Conservation (phyloP, 2,329 filamentous ascomycete genomes). For the Sclerotinia subarctica region DNA sequence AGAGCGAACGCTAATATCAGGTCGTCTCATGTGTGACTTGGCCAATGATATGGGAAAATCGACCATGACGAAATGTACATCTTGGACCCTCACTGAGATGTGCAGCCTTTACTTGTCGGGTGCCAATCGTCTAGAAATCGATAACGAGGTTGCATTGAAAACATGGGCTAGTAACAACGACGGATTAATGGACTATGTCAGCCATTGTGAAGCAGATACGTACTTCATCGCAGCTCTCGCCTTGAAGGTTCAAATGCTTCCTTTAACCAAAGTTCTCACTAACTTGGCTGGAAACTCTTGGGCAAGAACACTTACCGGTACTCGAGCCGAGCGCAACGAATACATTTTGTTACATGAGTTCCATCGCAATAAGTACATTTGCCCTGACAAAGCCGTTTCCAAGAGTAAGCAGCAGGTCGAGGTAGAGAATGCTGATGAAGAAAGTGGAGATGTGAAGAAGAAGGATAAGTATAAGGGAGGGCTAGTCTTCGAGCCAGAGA, state of each 20-base stretch:
- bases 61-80: conserved; percentile 94
- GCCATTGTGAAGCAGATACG: conserved; percentile 91
- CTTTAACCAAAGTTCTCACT: conserved; percentile 90
- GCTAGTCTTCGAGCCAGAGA: conserved; percentile 96
- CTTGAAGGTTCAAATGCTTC: conserved; percentile 84
- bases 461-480: conserved; percentile 99
- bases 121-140: conserved; percentile 68
- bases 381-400: conserved; percentile 87
- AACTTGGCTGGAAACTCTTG: conserved; percentile 98
- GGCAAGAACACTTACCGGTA: conserved; percentile 93
- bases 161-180: conserved; percentile 81
- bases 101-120: conserved; percentile 81
- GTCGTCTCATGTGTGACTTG: conserved; percentile 86
- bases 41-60: conserved; percentile 97
- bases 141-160: conserved; percentile 82
- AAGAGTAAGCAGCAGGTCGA: conserved; percentile 70
- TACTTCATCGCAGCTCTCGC: conserved; percentile 93
- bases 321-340: conserved; percentile 94
- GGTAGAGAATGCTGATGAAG: conserved; percentile 68
- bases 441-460: conserved; percentile 78
- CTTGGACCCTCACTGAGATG: conserved; percentile 98
- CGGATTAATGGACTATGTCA: conserved; percentile 88
- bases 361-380: conserved; percentile 94
- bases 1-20: conserved; percentile 84
- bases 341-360: conserved; percentile 99